Evolutionary conservation across 1,284 basidiomycete genomes (phyloP), one percentile per base, ranked within the genome.

Genomic region (Irpex rosettiformis): DNA sequence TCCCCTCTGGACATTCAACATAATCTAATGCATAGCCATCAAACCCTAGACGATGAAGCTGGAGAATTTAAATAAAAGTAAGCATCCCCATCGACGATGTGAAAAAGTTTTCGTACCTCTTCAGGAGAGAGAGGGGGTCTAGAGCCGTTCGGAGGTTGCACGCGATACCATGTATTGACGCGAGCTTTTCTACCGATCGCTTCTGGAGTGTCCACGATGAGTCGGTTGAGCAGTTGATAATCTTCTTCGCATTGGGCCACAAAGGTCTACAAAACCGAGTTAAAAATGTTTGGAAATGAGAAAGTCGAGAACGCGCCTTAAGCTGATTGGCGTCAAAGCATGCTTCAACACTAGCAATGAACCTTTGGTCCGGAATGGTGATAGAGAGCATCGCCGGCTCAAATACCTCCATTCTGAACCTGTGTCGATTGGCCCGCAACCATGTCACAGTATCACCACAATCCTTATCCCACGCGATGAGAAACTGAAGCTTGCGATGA

Each of bases 221-320:
- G 73, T 33, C 75, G 72, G 63, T 90, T 88, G 51, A 95, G 75
- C 0, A 78, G 75, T 56, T 88, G 79, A 59, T 93, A 93, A 69
- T 99, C 96, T 37, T 91, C 89, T 58, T 89, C 82, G 63, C 85
- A 89, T 70, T 96, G 91, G 33, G 88, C 87, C 3, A 99, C 86
- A 70, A 99, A 91, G 0, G 88, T 93, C 91, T 96, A 11, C 37
- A 27, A 27, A 55, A 30, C 16, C 27, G 21, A 8, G 21, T 53
- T 4, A 42, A 29, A 6, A 24, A n/a, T n/a, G n/a, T n/a, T n/a
- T n/a, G n/a, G 28, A 2, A 29, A 33, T 22, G 42, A 1, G 27
- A n/a, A 7, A 21, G n/a, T 33, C 18, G 8, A 28, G 33, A 49
- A 63, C 75, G 37, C 47, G 92, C 94, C 78, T 81, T 86, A 57